Base-by-base conservation (phyloP, 2,329 filamentous ascomycete genomes). In the Periglandula ipomoeae region DNA sequence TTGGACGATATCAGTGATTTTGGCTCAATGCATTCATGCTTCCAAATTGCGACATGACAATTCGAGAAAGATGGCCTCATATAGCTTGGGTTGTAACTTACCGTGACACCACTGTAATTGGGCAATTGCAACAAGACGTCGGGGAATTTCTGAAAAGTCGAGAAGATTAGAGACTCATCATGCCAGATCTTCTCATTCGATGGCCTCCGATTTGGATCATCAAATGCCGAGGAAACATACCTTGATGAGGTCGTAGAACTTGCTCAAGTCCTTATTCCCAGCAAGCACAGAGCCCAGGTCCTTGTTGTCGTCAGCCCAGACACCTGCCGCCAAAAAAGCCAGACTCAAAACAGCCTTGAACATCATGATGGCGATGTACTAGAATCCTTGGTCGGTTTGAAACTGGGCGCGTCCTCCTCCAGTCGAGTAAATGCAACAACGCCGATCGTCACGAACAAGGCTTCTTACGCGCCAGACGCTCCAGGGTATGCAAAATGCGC, bases 71-170 rank as follows among this genome's bases (percentile, higher is more conserved):
- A 23, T 11, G 5, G 30, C 13, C 13, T 5, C 35, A 38, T 38
- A 3, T 38, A 9, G 35, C 20, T 24, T 5, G 9, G 13, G 20
- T 27, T 30, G 8, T 60, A 13, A 37, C 68, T 52, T 57, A 72
- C 70, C 2, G 72, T 75, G 30, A 74, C 65, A 43, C 72, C 72
- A 17, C 63, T 54, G 30, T 65, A 64, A 50, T 59, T 71, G 6
- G 71, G 71, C 9, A 75, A 54, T 48, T 73, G 64, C 5, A 73
- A 58, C 2, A 75, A 54, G 30, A 73, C 61, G 17, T 72, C 63
- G 3, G 72, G 71, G 47, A 71, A 72, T 66, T 71, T 69, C 70
- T 73, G 30, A 3, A 30, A 30, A 7, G 13, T 10, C 13, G 13
- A 30, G 13, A 30, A 30, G 6, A 27, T 6, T 27, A 27, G 11